A percentile compares a stretch with the other conserved stretches of the same genome.
Conservation (phyloP, 352 stramenopile species). For the Globisporangium sylvaticum region DNA sequence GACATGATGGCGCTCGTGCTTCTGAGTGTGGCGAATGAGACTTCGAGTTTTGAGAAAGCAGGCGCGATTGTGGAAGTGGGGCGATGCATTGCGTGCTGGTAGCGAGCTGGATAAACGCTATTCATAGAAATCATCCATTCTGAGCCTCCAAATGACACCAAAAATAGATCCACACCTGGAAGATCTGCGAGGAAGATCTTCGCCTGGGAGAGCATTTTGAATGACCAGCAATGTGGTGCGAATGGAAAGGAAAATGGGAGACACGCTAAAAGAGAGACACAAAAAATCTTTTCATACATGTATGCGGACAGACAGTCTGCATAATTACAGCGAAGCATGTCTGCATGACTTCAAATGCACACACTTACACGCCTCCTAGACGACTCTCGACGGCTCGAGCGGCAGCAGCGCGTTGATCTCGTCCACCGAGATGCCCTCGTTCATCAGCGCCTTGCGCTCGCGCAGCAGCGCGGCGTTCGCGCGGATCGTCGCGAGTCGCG, state of each 20-base stretch:
- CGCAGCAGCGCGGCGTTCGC: conserved; percentile 16
- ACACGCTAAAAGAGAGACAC: background rate
- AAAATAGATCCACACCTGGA: background rate
- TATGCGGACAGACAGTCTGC: background rate
- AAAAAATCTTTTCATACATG: background rate
- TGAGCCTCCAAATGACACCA: background rate
- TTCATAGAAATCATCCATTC: background rate
- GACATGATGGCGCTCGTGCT: conserved; percentile 28
- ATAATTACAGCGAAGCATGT: too few species aligned
- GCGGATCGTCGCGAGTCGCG: conserved; percentile 17
- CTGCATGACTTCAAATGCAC: too few species aligned
- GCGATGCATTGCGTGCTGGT: background rate
- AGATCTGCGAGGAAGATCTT: background rate
- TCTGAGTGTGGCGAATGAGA: background rate
- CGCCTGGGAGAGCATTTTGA: background rate
- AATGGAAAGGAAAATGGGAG: too few species aligned
- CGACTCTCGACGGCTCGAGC: conserved; percentile 5
- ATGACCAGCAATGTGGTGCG: background rate
- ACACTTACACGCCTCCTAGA: background rate
- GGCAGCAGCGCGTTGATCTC: conserved; percentile 22
- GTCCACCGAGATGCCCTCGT: conserved; percentile 12
- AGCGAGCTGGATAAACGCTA: background rate
- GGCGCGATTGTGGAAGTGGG: background rate
- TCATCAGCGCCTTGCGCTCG: conserved; percentile 18
- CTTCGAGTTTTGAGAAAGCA: background rate